phyloP scores from a whole-genome alignment of 1,284 basidiomycete species.

The Psilocybe mexicana region DNA sequence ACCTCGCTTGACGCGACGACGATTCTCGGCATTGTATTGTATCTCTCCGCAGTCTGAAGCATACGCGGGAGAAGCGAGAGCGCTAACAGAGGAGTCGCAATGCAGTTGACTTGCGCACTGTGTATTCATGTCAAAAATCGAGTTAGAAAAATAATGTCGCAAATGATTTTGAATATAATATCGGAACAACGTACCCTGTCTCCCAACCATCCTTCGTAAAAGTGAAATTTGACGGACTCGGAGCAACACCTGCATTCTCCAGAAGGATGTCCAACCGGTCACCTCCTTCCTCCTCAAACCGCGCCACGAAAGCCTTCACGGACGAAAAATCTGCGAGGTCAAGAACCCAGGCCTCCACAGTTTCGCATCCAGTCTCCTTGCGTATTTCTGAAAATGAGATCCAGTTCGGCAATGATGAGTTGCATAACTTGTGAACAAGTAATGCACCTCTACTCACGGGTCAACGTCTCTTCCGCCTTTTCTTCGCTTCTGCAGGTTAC shows the following conservation, averaged over 20 bases:
- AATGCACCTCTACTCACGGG: neutral
- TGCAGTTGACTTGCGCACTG: constrained; percentile 45
- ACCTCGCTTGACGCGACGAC: constrained; percentile 40
- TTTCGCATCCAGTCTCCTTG: constrained; percentile 31
- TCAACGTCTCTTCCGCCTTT: constrained; percentile 35
- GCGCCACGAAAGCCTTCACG: constrained; percentile 37
- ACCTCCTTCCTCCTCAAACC: constrained; percentile 33
- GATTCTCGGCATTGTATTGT: constrained; percentile 32
- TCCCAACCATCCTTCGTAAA: constrained; percentile 41
- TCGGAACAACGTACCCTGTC: constrained; percentile 23
- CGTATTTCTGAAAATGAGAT: constrained; percentile 26
- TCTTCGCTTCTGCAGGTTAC: constrained; percentile 37
- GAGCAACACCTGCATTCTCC: constrained; percentile 41
- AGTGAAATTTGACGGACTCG: constrained; percentile 33
- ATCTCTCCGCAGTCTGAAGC: constrained; percentile 34
- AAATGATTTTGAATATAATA: neutral
- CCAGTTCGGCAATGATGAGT: neutral
- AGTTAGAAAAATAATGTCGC: neutral
- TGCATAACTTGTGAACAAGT: neutral
- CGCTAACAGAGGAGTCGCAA: constrained; percentile 39
- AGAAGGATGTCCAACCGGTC: neutral
- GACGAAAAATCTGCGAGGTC: constrained; percentile 41
- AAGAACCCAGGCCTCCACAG: constrained; percentile 37
- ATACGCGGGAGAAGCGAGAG: constrained; percentile 44
- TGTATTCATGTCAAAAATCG: too few relatives aligned